Base-by-base conservation (phyloP, 345 rosid species). In the Eucalyptus cladocalyx region DNA sequence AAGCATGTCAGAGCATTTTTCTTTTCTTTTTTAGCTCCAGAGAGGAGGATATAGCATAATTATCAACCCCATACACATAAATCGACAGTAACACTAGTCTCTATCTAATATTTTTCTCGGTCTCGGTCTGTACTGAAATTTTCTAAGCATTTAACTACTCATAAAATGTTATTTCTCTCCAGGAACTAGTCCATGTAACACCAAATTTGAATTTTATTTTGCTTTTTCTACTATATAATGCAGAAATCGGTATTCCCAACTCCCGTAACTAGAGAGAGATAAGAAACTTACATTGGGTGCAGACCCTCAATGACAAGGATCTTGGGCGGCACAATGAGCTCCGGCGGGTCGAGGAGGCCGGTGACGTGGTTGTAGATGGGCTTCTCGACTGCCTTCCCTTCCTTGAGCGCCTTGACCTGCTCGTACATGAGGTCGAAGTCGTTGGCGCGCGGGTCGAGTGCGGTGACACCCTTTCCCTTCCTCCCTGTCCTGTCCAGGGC, bases 281-380 rank as follows among this genome's bases (percentile, higher is more conserved):
- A 51, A 34, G 51, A 28, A 11, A 53, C 99, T 94, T 95, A 98
- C 99, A 98, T 97, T 50, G 99, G 99, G 88, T 98, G 99, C 88
- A 98, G 91, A 26, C 99, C 99, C 95, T 98, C 99, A 89, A 98
- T 97, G 89, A 98, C 99, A 62, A 96, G 97, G 91, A 98, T 97
- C 97, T 95, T 98, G 18, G 99, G 99, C 53, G 99, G 98, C 87
- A 95, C 94, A 87, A 95, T 98, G 92, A 95, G 94, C 94, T 98
- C 99, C 26, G 99, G 97, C 32, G 99, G 95, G 87, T 98, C 99
- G 87, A 98, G 89, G 69, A 97, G 96, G 48, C 99, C 99, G 83
- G 95, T 93, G 80, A 98, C 98, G 89, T 98, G 99, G 90, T 98
- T 98, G 72, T 98, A 98, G 89, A 98, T 97, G 11, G 99, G 99